phyloP scores from a whole-genome alignment of 176 grass and related monocot species.

The Melocanna baccifera region DNA sequence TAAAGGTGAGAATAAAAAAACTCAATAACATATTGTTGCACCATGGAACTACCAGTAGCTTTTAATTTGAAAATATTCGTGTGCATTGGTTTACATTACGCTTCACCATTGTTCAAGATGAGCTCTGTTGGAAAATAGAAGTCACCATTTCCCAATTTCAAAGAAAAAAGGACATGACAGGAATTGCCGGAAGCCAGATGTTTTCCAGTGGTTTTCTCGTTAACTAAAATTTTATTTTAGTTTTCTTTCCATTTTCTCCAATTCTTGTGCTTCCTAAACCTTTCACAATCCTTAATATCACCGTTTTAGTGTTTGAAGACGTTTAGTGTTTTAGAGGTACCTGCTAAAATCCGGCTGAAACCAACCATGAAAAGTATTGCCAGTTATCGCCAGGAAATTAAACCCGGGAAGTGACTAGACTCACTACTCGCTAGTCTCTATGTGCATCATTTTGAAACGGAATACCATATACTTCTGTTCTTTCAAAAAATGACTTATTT shows the following conservation, averaged over 20 bases:
- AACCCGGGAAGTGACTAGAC: not conserved
- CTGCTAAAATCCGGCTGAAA: not conserved
- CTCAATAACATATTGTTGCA: not conserved
- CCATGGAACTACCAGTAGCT: too few species aligned
- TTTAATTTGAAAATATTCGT: not conserved
- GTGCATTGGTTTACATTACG: not conserved
- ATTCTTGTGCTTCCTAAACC: not conserved
- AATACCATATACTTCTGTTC: not conserved
- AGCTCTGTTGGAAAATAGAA: not conserved
- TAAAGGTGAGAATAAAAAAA: not conserved
- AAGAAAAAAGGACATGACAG: not conserved
- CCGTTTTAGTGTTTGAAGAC: not conserved
- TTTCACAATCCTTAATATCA: not conserved
- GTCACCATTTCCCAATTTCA: not conserved
- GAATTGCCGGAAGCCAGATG: not conserved
- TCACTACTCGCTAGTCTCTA: not conserved
- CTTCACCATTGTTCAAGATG: not conserved
- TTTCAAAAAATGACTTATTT: not conserved
- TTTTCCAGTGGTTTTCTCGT: not conserved
- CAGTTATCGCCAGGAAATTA: not conserved
- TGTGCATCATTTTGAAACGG: not conserved
- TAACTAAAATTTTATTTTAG: not conserved
- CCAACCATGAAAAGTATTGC: not conserved
- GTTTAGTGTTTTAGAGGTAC: not conserved
- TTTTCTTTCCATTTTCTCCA: not conserved